Base-by-base conservation (phyloP, 805 yeast species). In the Kuraishia piskuri region DNA sequence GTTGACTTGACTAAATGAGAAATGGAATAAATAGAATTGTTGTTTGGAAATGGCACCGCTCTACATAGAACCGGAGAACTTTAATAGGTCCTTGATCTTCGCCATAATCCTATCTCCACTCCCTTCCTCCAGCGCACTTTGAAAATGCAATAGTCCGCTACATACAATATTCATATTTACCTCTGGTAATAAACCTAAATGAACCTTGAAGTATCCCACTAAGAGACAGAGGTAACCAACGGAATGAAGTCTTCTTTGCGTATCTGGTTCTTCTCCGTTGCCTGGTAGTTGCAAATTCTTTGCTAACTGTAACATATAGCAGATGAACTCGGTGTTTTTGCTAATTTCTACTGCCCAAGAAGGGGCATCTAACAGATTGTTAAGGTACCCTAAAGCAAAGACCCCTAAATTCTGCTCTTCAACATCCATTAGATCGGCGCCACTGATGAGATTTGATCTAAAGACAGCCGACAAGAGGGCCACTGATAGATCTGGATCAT, bases 191-290 rank as follows among this genome's bases (percentile, higher is more conserved):
- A 10, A 31, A 5, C 17, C 40, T 6, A 4, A 31, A 31, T 31
- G 40, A 12, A 24, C 20, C 22, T 20, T 26, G 21, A 50, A 44
- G n/a, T 44, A 21, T 2, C 57, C 55, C 21, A 59, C 17, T 12
- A 63, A 44, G n/a, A 65, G 53, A 49, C 67, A 61, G 40, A 61
- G 58, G 48, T 66, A 66, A 1, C 67, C 69, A 14, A 60, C 49
- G 20, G 63, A 57, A 50, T 64, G 67, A 14, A 57, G 47, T 46
- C 60, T 55, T 20, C 53, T 50, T 7, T 54, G 51, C n/a, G 54
- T 52, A 1, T 22, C n/a, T 1, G 45, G 2, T 17, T 53, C 52
- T n/a, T 37, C 14, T 24, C 55, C 61, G 22, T 22, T n/a, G 25
- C 10, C n/a, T 20, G 25, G 49, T n/a, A 47, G 22, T 21, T 21